Percentiles rank a stretch among this genome's conserved stretches.
Conservation (phyloP, 768 basidiomycete genomes). For the Hygrocybe coccinea region DNA sequence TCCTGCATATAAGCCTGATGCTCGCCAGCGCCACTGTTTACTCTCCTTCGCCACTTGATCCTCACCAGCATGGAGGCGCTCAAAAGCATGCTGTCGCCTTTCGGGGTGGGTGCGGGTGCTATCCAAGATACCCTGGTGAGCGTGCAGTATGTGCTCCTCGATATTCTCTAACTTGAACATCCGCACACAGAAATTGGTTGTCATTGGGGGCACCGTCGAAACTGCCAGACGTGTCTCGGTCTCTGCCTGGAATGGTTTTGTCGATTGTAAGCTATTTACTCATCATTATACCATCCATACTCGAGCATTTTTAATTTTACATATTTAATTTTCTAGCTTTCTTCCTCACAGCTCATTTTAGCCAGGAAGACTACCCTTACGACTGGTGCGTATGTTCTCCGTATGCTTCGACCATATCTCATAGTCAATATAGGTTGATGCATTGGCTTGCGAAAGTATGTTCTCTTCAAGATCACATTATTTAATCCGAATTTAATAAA, state of each 20-base stretch:
- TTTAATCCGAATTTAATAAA: conserved; percentile 12
- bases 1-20: conserved; percentile 42
- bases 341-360: conserved; percentile 86
- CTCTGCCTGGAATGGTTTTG: conserved; percentile 85
- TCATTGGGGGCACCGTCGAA: conserved; percentile 85
- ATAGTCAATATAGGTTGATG: conserved; percentile 58
- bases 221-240: conserved; percentile 76
- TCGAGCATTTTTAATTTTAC: conserved; percentile 3
- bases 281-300: not conserved
- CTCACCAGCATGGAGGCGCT: conserved; percentile 62
- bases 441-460: conserved; percentile 81
- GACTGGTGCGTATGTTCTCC: conserved; percentile 54
- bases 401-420: conserved; percentile 9
- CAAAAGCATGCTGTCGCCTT: conserved; percentile 66
- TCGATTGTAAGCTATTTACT: conserved; percentile 58
- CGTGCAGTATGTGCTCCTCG: conserved; percentile 1
- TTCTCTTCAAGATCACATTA: conserved; percentile 7
- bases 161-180: conserved; percentile 11
- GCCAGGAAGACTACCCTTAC: conserved; percentile 82
- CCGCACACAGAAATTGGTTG: conserved; percentile 71
- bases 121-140: conserved; percentile 76
- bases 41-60: conserved; percentile 17
- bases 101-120: conserved; percentile 61
- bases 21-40: conserved; percentile 33
- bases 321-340: conserved; percentile 47